Base-by-base conservation (phyloP, 345 rosid species). In the Dimocarpus longan region DNA sequence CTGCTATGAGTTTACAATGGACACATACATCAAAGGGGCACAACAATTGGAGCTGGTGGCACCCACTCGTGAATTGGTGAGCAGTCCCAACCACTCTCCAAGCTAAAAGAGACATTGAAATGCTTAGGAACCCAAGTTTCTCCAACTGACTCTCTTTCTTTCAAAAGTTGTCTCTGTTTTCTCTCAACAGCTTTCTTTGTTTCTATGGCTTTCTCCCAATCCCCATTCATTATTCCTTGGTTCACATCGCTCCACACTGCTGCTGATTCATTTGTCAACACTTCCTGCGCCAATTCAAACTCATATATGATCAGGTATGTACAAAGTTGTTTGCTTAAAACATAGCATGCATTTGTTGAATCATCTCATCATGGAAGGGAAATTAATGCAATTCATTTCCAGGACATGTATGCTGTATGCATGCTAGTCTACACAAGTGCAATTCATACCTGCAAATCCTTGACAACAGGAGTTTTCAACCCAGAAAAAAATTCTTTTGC, bases 201-300 rank as follows among this genome's bases (percentile, higher is more conserved):
- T 81, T 89, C 89, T 46, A 80, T 85, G 32, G 97, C 97, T 84
- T 86, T 90, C 76, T 85, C 90, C 98, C 98, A 95, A 1, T 93
- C 91, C 28, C 84, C 76, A 40, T 24, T 86, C 70, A 92, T 62
- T 10, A 95, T 90, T 40, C 80, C 90, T 81, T 76, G 82, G 87
- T 89, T 92, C 59, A 89, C 88, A 75, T 80, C 86, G 19, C 91
- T 80, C 99, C 99, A 93, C 19, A 95, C 94, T n/a, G 70, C 74
- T 0, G 87, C 88, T 0, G 99, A 92, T 86, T 95, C 98, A 22
- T 80, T 90, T 73, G 71, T 50, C 80, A 68, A 73, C 71, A 95
- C 82, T 39, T 82, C 92, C 99, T 95, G 71, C 13, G 3, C 2
- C 66, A 65, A 26, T 26, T 75, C 37, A 65, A 60, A 44, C 39